Percentiles rank a stretch among this genome's conserved stretches.
Conservation (phyloP, 208 protist species). For the Leishmania braziliensis region DNA sequence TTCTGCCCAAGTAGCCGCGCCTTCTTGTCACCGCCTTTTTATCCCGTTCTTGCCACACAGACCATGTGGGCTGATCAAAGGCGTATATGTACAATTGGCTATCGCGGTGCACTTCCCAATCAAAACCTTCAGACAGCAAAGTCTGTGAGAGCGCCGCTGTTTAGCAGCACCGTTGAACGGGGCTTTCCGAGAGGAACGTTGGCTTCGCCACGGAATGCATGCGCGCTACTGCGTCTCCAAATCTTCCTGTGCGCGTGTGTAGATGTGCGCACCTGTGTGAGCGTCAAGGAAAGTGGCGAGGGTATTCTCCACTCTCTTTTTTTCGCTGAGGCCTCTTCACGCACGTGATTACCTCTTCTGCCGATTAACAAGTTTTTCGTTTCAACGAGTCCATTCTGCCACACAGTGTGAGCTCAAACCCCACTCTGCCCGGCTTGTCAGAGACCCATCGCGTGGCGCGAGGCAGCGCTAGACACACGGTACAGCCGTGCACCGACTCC, state of each 20-base stretch:
- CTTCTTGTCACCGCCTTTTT: not conserved
- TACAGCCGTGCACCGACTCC: not conserved
- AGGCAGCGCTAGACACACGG: not conserved
- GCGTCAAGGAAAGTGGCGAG: not conserved
- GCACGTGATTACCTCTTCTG: not conserved
- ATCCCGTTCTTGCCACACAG: not conserved
- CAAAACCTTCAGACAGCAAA: not conserved
- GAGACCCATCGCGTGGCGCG: not conserved
- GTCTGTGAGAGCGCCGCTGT: not conserved
- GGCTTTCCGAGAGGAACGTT: not conserved
- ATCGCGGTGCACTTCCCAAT: not conserved
- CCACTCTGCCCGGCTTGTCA: not conserved
- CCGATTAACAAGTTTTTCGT: not conserved
- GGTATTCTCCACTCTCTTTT: not conserved
- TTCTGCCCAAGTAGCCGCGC: not conserved
- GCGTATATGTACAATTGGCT: not conserved
- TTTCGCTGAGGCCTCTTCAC: not conserved
- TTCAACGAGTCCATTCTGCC: not conserved
- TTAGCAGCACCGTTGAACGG: not conserved
- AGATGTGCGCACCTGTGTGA: not conserved
- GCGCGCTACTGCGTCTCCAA: not conserved
- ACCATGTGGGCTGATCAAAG: not conserved
- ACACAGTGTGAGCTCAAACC: not conserved
- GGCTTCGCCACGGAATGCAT: not conserved
- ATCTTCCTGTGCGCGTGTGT: not conserved